These are phyloP conservation scores for Dispira simplex DNA, from an alignment of 192 early-diverging fungal species.

Conservation along the genomic window DNA sequence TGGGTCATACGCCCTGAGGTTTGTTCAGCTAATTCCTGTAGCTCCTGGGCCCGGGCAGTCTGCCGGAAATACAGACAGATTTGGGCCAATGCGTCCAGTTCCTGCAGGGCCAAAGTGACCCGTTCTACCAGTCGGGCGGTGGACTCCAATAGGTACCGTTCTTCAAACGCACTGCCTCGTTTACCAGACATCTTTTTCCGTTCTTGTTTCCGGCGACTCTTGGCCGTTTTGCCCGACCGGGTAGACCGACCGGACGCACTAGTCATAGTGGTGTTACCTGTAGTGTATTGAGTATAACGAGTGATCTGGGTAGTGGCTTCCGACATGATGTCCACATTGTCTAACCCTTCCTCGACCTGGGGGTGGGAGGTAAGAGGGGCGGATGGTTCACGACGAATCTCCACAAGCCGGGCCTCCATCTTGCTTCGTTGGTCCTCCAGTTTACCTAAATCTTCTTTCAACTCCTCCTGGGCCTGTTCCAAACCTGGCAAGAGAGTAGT, in stretches of 20 bases:
- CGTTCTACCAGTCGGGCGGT: conserved; percentile 39
- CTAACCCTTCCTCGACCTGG: neutral
- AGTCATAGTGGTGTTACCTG: conserved; percentile 25
- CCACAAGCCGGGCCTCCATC: conserved; percentile 16
- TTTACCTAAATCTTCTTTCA: conserved; percentile 25
- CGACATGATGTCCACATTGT: conserved; percentile 80
- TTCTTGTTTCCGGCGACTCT: conserved; percentile 39
- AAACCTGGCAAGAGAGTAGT: conserved; percentile 55
- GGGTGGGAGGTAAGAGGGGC: conserved; percentile 11
- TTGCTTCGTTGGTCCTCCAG: conserved; percentile 16
- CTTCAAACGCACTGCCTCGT: conserved; percentile 78
- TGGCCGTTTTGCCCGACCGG: conserved; percentile 37
- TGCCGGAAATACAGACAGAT: too few species aligned
- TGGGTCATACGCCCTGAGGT: too few species aligned
- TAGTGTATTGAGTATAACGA: conserved; percentile 66
- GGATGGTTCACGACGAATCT: conserved; percentile 20
- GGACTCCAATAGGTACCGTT: conserved; percentile 72
- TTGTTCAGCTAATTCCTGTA: too few species aligned
- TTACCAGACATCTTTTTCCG: conserved; percentile 74
- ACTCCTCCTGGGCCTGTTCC: conserved; percentile 19
- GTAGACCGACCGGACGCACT: neutral
- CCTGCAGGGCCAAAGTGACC: conserved; percentile 13
- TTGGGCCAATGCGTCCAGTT: too few species aligned
- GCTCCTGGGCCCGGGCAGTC: too few species aligned
- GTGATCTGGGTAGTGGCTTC: conserved; percentile 92